Percentiles rank a stretch among this genome's conserved stretches.
Evolutionary conservation across 2,329 filamentous ascomycete genomes (phyloP).

Genomic region (Geosmithia flava): DNA sequence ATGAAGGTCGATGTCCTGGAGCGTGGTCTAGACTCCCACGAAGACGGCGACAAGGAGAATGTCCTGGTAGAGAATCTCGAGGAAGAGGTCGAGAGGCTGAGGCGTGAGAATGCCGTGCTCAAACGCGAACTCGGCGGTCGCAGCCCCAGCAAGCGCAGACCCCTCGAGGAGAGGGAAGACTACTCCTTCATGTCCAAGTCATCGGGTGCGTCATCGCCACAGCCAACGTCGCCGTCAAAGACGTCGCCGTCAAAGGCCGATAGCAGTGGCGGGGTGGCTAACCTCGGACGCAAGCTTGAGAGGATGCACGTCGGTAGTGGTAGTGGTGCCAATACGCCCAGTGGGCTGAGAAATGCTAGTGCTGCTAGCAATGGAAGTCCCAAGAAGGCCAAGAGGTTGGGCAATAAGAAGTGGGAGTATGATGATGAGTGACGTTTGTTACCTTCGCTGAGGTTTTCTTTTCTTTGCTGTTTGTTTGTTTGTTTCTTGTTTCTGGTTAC

Average conservation of each 20-base stretch:
- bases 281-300: slow-evolving; percentile 35
- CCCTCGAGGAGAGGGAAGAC: slow-evolving; percentile 42
- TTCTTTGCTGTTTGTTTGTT: slow-evolving; percentile 1
- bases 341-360: slow-evolving; percentile 8
- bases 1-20: slow-evolving; percentile 63
- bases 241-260: slow-evolving; percentile 3
- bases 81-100: slow-evolving; percentile 58
- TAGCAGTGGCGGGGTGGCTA: slow-evolving; percentile 16
- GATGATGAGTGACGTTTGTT: slow-evolving; percentile 19
- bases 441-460: slow-evolving; percentile 9
- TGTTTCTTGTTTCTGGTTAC: background rate
- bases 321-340: slow-evolving; percentile 8
- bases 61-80: slow-evolving; percentile 51
- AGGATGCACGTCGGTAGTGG: slow-evolving; percentile 29
- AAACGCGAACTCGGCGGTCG: slow-evolving; percentile 52
- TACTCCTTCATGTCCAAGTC: slow-evolving; percentile 8
- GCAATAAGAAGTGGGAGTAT: slow-evolving; percentile 34
- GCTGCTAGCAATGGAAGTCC: slow-evolving; percentile 26
- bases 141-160: slow-evolving; percentile 49
- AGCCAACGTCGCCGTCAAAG: slow-evolving; percentile 2
- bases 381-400: slow-evolving; percentile 40
- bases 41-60: slow-evolving; percentile 50
- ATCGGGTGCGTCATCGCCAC: slow-evolving; percentile 5
- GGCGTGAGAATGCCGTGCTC: slow-evolving; percentile 50
- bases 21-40: slow-evolving; percentile 28